Percentiles rank a stretch among this genome's conserved stretches.
phyloP scores from a whole-genome alignment of 768 basidiomycete species.

The Podaxis mareebaensis region DNA sequence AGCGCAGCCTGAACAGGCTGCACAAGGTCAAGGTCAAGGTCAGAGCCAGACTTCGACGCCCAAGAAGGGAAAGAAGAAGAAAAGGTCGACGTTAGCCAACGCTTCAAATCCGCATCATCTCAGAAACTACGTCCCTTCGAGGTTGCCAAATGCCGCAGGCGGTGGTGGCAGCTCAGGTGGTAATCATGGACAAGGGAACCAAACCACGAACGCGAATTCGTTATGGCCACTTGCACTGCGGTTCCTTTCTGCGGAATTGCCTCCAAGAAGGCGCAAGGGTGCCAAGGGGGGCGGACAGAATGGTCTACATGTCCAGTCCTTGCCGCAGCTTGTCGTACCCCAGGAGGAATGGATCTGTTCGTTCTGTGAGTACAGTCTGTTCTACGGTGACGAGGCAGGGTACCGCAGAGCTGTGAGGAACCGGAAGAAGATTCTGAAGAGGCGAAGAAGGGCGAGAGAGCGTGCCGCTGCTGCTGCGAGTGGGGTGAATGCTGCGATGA shows the following conservation, averaged over 20 bases:
- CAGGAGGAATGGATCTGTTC: conserved; percentile 93
- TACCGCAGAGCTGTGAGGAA: conserved; percentile 67
- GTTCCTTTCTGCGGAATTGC: conserved; percentile 70
- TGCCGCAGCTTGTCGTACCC: conserved; percentile 47
- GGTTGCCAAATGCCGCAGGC: conserved; percentile 53
- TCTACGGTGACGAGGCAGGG: conserved; percentile 79
- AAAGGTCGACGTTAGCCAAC: conserved; percentile 86
- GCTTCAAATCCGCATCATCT: conserved; percentile 96
- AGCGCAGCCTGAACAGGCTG: conserved; percentile 4
- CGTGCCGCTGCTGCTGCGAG: conserved; percentile 53
- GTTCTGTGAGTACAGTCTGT: conserved; percentile 90
- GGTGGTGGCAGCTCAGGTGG: conserved; percentile 19
- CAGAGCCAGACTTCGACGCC: conserved; percentile 27
- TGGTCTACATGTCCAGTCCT: conserved; percentile 1
- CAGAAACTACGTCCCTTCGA: conserved; percentile 89
- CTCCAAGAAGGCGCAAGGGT: conserved; percentile 35
- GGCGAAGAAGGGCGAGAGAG: conserved; percentile 72
- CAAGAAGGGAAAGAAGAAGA: conserved; percentile 80
- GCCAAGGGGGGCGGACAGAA: conserved; percentile 18
- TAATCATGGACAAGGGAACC: conserved; percentile 27
- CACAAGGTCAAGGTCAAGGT: not conserved
- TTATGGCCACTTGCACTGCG: conserved; percentile 63
- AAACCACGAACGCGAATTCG: conserved; percentile 41
- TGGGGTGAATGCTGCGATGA: conserved; percentile 30
- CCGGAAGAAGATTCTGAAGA: conserved; percentile 75